A percentile compares a stretch with the other conserved stretches of the same genome.
phyloP scores from a whole-genome alignment of 768 basidiomycete genomes.

The Suillus luteus region DNA sequence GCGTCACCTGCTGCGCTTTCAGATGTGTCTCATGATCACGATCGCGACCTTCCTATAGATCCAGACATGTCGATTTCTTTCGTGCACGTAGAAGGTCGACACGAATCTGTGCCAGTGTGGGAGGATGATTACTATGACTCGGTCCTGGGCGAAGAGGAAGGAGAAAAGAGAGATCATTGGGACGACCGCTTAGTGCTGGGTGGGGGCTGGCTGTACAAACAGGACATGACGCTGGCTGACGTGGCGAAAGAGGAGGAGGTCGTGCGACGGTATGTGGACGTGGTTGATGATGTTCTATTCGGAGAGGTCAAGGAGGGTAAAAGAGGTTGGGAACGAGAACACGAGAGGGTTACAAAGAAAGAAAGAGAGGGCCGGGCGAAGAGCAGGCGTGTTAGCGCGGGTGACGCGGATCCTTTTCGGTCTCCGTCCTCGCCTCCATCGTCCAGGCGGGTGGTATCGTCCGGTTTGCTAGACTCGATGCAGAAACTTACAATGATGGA shows the following conservation, averaged over 20 bases:
- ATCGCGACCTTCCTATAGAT: slow-evolving; percentile 40
- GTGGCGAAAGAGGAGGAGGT: slow-evolving; percentile 58
- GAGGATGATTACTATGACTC: slow-evolving; percentile 55
- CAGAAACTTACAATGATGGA: slow-evolving; percentile 47
- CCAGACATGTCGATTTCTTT: slow-evolving; percentile 67
- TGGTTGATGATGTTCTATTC: slow-evolving; percentile 82
- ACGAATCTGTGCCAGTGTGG: slow-evolving; percentile 76
- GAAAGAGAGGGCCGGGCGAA: slow-evolving; percentile 41
- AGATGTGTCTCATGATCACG: slow-evolving; percentile 36
- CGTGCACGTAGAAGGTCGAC: slow-evolving; percentile 67
- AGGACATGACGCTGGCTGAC: slow-evolving; percentile 57
- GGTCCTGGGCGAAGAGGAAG: slow-evolving; percentile 48
- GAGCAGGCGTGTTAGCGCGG: slow-evolving; percentile 34
- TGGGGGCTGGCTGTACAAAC: slow-evolving; percentile 80
- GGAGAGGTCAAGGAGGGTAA: slow-evolving; percentile 52
- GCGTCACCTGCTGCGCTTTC: slow-evolving; percentile 47
- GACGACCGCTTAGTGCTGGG: slow-evolving; percentile 80
- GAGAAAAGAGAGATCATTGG: slow-evolving; percentile 71
- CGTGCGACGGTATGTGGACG: slow-evolving; percentile 64
- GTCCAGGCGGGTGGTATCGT: slow-evolving; percentile 57
- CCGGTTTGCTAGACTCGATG: slow-evolving; percentile 59
- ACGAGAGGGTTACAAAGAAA: slow-evolving; percentile 47
- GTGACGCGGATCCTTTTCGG: slow-evolving; percentile 30
- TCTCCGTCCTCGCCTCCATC: slow-evolving; percentile 24
- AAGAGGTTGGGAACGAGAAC: slow-evolving; percentile 50